Conservation (phyloP, 495 filamentous ascomycete species). For the Penicillium daleae region DNA sequence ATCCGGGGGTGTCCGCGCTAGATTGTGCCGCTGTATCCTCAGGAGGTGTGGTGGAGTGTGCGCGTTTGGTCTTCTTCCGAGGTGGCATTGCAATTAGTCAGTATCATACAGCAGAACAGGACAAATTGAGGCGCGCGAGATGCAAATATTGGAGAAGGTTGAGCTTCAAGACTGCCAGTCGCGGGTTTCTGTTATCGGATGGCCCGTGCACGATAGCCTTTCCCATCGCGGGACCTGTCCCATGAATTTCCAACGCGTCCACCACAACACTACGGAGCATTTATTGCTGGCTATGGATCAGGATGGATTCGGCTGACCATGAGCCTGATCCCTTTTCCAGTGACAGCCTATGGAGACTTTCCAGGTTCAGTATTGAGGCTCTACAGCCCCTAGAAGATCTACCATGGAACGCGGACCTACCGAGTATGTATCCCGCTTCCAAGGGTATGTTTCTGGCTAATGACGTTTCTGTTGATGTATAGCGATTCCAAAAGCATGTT, state of each 20-base stretch:
- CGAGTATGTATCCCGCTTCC: conserved; percentile 34
- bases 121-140: background rate
- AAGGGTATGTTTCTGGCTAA: background rate
- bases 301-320: conserved; percentile 53
- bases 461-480: conserved; percentile 8
- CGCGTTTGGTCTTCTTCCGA: conserved; percentile 61
- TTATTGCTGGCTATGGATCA: conserved; percentile 27
- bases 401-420: conserved; percentile 40
- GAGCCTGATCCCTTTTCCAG: conserved; percentile 69
- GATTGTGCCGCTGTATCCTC: conserved; percentile 42
- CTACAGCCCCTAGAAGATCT: conserved; percentile 44
- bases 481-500: conserved; percentile 38
- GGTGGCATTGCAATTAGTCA: conserved; percentile 64
- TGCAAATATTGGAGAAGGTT: background rate
- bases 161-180: conserved; percentile 17
- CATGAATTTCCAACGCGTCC: conserved; percentile 15
- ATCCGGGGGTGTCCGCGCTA: conserved; percentile 39
- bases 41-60: conserved; percentile 39
- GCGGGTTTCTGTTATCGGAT: conserved; percentile 36
- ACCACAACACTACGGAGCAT: conserved; percentile 8
- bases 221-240: conserved; percentile 24
- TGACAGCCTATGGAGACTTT: conserved; percentile 65
- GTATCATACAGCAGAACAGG: background rate
- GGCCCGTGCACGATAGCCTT: conserved; percentile 42
- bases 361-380: conserved; percentile 47